Evolutionary conservation across 331 rosid genomes (phyloP), one percentile per base, ranked within the genome.

Genomic region (Rhamnella rubrinervis): DNA sequence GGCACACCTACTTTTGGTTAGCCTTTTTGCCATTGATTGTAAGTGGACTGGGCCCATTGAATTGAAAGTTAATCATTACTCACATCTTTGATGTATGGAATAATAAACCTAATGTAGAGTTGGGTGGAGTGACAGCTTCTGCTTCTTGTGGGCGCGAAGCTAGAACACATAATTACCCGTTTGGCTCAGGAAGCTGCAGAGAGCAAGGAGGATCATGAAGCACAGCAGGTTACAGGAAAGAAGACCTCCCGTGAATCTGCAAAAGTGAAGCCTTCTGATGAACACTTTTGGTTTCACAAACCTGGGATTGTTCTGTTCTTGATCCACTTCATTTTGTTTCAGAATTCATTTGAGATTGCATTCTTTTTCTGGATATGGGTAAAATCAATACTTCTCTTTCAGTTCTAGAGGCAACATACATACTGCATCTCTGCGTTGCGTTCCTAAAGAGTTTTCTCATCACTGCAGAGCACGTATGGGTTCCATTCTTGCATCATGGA

Each of bases 341-440:
- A 93, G 66, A 93, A 93, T 63, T 78, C 98, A 44, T 93, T 91
- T 59, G 98, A 93, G 89, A 85, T 93, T 17, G 98, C 97, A 16
- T 91, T 93, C 78, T 91, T 91, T 89, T 88, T 91, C 74, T 91
- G 97, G 98, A 89, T 93, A 70, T 91, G 66, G 97, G 97, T 93
- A 77, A 31, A 74, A 82, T 44, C 16, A 18, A 62, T 17, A 19
- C 62, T 47, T 59, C 56, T 23, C 65, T 63, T 57, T 58, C 73
- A 67, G n/a, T 53, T 58, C 18, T 68, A 58, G 58, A 38, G 15
- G 61, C 50, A 39, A 51, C 59, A 23, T 31, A 31, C 35, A 61
- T 73, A 35, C 8, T 65, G 16, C 25, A 35, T 56, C 13, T 16
- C 26, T 59, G 61, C 14, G 15, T 0, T 10, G 7, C 8, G 0